Evolutionary conservation across 2,329 filamentous ascomycete species (phyloP).

Genomic region (Aspergillus novofumigatus): DNA sequence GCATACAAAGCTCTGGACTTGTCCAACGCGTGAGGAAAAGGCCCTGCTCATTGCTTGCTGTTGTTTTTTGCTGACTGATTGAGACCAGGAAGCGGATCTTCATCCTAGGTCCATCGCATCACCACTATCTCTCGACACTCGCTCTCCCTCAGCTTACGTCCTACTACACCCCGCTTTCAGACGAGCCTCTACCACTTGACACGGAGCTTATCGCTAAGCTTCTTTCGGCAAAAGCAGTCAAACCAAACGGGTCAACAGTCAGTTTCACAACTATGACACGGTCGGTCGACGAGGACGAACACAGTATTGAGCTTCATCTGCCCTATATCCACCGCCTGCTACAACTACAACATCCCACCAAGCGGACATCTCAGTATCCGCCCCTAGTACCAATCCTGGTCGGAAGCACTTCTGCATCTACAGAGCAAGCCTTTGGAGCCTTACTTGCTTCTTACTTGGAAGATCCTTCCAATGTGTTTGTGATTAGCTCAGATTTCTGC

Average conservation of each 20-base stretch:
- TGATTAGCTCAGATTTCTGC: slow-evolving; percentile 93
- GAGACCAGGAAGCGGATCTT: slow-evolving; percentile 73
- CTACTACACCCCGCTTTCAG: slow-evolving; percentile 43
- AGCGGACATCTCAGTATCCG: slow-evolving; percentile 57
- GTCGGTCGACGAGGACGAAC: slow-evolving; percentile 71
- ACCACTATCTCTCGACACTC: slow-evolving; percentile 71
- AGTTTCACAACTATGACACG: slow-evolving; percentile 55
- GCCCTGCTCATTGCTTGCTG: not conserved
- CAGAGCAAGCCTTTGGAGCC: slow-evolving; percentile 65
- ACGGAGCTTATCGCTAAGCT: slow-evolving; percentile 41
- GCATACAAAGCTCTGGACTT: slow-evolving; percentile 89
- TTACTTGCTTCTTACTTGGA: slow-evolving; percentile 74
- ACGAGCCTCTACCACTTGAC: slow-evolving; percentile 42
- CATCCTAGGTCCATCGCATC: slow-evolving; percentile 87
- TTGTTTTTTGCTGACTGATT: slow-evolving; percentile 2
- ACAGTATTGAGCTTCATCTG: slow-evolving; percentile 95
- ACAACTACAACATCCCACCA: slow-evolving; percentile 49
- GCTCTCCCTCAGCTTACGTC: slow-evolving; percentile 67
- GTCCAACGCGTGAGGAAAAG: slow-evolving; percentile 57
- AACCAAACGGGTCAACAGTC: slow-evolving; percentile 29
- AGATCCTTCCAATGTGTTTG: slow-evolving; percentile 71
- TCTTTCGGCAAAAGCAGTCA: slow-evolving; percentile 23
- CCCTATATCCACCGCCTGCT: slow-evolving; percentile 85
- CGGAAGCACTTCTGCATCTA: slow-evolving; percentile 63
- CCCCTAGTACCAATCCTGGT: slow-evolving; percentile 80